Evolutionary conservation across 306 rosid genomes (phyloP).

Genomic region (Vachellia collinsii): DNA sequence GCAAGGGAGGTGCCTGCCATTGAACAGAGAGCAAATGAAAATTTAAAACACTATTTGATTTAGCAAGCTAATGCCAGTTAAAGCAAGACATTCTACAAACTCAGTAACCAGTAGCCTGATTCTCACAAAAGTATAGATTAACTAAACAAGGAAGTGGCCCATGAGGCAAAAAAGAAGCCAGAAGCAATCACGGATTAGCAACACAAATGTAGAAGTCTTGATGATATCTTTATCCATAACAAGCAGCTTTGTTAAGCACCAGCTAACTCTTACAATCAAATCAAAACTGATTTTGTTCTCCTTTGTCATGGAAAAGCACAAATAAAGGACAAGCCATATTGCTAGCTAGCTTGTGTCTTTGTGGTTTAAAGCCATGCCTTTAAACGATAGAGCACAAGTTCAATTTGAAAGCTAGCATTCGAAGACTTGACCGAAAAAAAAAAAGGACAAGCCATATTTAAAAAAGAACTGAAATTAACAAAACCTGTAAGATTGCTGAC

Average conservation of each 20-base stretch:
- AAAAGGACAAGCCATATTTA: conserved; percentile 27
- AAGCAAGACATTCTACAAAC: conserved; percentile 24
- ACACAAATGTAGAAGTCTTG: conserved; percentile 26
- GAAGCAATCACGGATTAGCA: conserved; percentile 25
- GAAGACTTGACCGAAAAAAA: no score
- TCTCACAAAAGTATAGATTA: conserved; percentile 23
- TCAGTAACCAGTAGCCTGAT: conserved; percentile 23
- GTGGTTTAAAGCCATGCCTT: no score
- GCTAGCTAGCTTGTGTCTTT: no score
- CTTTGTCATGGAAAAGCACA: conserved; percentile 24
- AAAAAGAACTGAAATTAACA: conserved; percentile 25
- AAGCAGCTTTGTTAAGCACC: conserved; percentile 34
- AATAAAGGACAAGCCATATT: conserved; percentile 28
- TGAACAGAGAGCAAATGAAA: conserved; percentile 33
- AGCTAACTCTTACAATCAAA: conserved; percentile 31
- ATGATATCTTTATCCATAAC: conserved; percentile 29
- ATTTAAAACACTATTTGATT: not conserved
- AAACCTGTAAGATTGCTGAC: conserved; percentile 80
- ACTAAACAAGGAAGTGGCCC: conserved; percentile 24
- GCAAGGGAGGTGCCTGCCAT: conserved; percentile 76
- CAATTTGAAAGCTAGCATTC: no score
- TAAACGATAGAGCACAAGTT: no score
- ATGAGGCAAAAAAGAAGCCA: conserved; percentile 31
- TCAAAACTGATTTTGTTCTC: conserved; percentile 6
- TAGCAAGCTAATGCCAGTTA: conserved; percentile 26